Evolutionary conservation across 2,329 filamentous ascomycete genomes (phyloP).

Genomic region (Cryphonectria carpinicola): DNA sequence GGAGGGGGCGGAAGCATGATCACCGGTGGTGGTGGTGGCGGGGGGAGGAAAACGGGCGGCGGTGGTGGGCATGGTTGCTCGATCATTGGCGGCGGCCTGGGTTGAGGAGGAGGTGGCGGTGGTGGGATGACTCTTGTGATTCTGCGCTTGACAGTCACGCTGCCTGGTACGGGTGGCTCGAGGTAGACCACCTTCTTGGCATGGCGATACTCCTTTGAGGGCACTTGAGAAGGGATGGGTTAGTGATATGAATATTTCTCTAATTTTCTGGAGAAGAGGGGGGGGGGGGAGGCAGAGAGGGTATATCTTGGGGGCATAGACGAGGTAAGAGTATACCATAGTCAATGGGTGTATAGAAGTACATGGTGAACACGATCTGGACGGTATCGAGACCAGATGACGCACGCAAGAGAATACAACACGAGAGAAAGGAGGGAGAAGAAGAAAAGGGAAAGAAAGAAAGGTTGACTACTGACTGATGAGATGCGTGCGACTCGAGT

Average conservation of each 20-base stretch:
- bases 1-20: conserved; percentile 29
- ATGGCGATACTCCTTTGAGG: conserved; percentile 31
- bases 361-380: conserved; percentile 18
- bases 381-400: background rate
- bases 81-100: conserved; percentile 31
- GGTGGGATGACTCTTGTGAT: conserved; percentile 45
- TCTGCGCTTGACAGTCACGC: conserved; percentile 41
- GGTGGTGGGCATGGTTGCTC: conserved; percentile 25
- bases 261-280: background rate
- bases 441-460: background rate
- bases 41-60: conserved; percentile 31
- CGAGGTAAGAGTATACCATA: conserved; percentile 18
- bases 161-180: conserved; percentile 44
- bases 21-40: conserved; percentile 33
- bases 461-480: conserved; percentile 24
- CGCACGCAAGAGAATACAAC: background rate
- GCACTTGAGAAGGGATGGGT: conserved; percentile 9
- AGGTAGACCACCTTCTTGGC: conserved; percentile 50
- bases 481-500: conserved; percentile 14
- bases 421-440: background rate
- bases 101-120: conserved; percentile 38
- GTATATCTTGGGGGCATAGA: background rate
- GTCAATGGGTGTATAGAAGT: conserved; percentile 26
- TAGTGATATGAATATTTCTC: background rate
- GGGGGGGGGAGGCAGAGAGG: background rate